Evolutionary conservation across 805 yeast species (phyloP).

Genomic region (Candida nitratophila): DNA sequence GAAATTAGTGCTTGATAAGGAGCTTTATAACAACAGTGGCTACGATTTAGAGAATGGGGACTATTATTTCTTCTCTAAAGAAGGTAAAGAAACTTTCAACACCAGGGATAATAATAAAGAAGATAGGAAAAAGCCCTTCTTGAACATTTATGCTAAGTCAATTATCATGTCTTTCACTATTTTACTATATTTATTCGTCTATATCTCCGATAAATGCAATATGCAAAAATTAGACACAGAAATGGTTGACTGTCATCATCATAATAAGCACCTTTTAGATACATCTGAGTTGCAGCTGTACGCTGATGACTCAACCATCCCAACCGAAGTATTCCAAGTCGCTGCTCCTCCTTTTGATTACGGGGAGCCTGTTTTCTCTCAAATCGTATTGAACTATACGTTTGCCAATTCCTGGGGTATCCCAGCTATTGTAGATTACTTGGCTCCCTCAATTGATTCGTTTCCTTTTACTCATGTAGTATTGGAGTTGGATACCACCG

Average conservation of each 20-base stretch:
- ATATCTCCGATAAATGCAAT: background rate
- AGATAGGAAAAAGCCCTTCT: background rate
- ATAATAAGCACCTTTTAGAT: too few species aligned
- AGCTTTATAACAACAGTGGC: background rate
- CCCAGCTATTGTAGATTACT: conserved; percentile 36
- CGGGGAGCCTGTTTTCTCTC: conserved; percentile 32
- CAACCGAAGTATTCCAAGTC: conserved; percentile 26
- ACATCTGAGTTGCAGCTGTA: background rate
- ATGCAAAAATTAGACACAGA: background rate
- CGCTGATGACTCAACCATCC: background rate
- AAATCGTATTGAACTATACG: conserved; percentile 33
- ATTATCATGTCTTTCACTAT: background rate
- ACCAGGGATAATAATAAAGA: background rate
- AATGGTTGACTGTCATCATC: too few species aligned
- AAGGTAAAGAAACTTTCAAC: background rate
- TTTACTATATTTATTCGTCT: background rate
- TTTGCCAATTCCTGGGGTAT: conserved; percentile 59
- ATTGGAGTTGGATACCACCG: conserved; percentile 43
- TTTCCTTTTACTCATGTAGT: conserved; percentile 51
- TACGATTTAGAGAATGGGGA: background rate
- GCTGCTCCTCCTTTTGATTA: conserved; percentile 21
- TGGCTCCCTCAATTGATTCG: conserved; percentile 36
- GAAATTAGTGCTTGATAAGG: background rate
- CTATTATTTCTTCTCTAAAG: background rate
- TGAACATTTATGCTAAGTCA: background rate